These are phyloP conservation scores for Davidsoniella eucalypti DNA, from an alignment of 2,329 filamentous ascomycete genomes.

Conservation along the genomic window DNA sequence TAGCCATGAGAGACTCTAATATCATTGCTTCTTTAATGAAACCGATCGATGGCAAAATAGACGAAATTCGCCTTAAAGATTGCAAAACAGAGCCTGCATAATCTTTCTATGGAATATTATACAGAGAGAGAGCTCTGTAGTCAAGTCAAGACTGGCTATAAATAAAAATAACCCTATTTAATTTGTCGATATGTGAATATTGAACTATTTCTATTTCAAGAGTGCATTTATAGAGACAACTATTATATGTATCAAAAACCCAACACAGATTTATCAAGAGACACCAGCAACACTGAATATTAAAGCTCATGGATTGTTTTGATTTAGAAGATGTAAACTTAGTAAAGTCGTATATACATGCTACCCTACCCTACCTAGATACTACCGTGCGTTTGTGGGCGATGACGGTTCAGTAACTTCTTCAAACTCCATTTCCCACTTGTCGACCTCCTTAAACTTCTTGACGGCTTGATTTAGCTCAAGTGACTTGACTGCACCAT, in stretches of 20 bases:
- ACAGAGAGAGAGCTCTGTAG: background rate
- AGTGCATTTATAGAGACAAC: background rate
- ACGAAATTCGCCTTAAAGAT: constrained; percentile 6
- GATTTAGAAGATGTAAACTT: no score
- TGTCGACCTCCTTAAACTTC: constrained; percentile 54
- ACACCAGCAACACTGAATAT: no score
- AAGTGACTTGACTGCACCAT: constrained; percentile 25
- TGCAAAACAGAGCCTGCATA: background rate
- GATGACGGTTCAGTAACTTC: constrained; percentile 38
- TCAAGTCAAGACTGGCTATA: background rate
- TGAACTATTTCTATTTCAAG: background rate
- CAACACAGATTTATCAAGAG: no score
- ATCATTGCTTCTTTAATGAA: constrained; percentile 47
- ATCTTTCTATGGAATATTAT: background rate
- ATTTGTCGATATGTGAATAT: background rate
- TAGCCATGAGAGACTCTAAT: constrained; percentile 66
- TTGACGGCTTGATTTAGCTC: constrained; percentile 42
- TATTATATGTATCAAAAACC: background rate
- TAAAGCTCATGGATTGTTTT: no score
- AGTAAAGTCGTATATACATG: background rate
- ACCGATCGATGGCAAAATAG: constrained; percentile 11
- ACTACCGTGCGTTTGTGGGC: constrained; percentile 31
- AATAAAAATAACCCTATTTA: background rate
- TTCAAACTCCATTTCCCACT: constrained; percentile 53
- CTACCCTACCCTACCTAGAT: constrained; percentile 1